Evolutionary conservation across 495 filamentous ascomycete genomes (phyloP).

Genomic region (Poronia punctata): DNA sequence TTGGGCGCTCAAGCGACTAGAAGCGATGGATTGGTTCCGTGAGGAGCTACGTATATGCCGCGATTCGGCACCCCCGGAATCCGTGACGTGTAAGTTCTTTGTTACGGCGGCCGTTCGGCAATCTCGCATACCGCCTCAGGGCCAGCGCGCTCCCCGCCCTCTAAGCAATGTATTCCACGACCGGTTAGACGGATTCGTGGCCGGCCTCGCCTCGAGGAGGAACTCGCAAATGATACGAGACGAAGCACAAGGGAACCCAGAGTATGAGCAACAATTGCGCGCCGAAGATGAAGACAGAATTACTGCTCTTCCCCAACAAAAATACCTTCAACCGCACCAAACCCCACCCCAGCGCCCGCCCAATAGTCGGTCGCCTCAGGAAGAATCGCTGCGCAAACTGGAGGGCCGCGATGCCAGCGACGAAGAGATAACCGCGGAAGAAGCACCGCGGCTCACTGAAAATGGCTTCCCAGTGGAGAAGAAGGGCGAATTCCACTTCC

Average conservation of each 20-base stretch:
- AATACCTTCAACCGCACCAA: constrained; percentile 47
- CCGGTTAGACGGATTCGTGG: constrained; percentile 74
- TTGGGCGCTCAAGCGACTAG: constrained; percentile 82
- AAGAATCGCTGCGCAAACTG: constrained; percentile 36
- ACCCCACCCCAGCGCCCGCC: constrained; percentile 40
- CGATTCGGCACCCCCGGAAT: constrained; percentile 73
- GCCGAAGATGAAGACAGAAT: constrained; percentile 83
- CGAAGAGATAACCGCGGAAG: constrained; percentile 9
- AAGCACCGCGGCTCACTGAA: constrained; percentile 6
- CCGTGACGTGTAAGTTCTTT: constrained; percentile 89
- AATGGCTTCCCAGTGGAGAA: constrained; percentile 24
- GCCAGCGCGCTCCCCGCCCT: constrained; percentile 49
- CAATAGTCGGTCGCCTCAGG: constrained; percentile 28
- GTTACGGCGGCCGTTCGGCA: constrained; percentile 68
- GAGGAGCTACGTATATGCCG: constrained; percentile 88
- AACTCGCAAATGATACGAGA: constrained; percentile 72
- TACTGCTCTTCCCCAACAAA: constrained; percentile 64
- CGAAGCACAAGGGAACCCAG: constrained; percentile 71
- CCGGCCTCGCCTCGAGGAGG: constrained; percentile 73
- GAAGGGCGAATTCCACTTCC: constrained; percentile 48
- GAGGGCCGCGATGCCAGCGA: constrained; percentile 32
- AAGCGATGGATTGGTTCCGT: constrained; percentile 97
- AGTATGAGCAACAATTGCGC: constrained; percentile 70
- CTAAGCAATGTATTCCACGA: constrained; percentile 69
- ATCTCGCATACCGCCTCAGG: constrained; percentile 22